phyloP scores from a whole-genome alignment of 2,329 filamentous ascomycete genomes.

The Dendryphion nanum region DNA sequence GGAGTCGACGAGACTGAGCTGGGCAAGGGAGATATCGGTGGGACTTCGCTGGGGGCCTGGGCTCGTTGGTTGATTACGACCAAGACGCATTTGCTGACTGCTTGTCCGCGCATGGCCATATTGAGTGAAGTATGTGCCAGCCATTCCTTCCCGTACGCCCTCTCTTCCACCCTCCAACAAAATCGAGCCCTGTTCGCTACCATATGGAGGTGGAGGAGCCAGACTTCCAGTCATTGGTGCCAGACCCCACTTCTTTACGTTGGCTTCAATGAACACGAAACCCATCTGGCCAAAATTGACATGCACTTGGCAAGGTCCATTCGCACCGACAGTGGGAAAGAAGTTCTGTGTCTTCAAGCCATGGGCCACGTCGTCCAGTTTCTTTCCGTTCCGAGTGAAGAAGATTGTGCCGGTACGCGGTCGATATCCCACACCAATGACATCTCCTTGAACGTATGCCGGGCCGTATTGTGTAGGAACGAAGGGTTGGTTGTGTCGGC shows the following conservation, averaged over 20 bases:
- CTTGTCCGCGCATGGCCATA: constrained; percentile 68
- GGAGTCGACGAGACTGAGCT: constrained; percentile 70
- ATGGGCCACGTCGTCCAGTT: constrained; percentile 89
- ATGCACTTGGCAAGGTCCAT: constrained; percentile 86
- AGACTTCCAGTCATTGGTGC: constrained; percentile 94
- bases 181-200: constrained; percentile 95
- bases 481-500: constrained; percentile 93
- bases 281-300: constrained; percentile 98
- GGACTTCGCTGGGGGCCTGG: constrained; percentile 87
- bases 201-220: constrained; percentile 92
- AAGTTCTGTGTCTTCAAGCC: constrained; percentile 94
- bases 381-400: constrained; percentile 98
- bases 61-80: constrained; percentile 68
- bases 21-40: constrained; percentile 92
- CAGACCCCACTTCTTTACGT: constrained; percentile 99
- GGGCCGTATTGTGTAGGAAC: constrained; percentile 76
- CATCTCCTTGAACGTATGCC: constrained; percentile 85
- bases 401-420: constrained; percentile 93
- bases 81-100: constrained; percentile 74
- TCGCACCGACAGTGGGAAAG: constrained; percentile 95
- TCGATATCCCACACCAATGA: constrained; percentile 91
- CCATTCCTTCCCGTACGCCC: constrained; percentile 54
- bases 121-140: constrained; percentile 43
- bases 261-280: constrained; percentile 98
- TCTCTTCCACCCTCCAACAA: constrained; percentile 77